Evolutionary conservation across 208 protist species (phyloP).

Genomic region (Herpetomonas samuelpessoai): DNA sequence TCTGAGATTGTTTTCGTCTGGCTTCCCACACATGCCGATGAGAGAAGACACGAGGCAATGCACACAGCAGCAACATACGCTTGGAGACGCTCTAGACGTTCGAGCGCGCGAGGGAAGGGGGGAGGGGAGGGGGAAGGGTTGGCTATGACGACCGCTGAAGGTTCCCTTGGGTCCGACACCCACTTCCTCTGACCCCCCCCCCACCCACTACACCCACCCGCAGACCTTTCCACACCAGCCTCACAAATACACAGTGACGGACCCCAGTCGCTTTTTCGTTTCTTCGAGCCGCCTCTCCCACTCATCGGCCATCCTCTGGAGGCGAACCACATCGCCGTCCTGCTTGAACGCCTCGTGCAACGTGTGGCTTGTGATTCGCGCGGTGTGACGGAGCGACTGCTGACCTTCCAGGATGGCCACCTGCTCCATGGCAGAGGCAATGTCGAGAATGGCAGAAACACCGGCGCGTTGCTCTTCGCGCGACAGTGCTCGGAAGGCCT

Average conservation of each 20-base stretch:
- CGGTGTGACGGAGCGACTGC: slow-evolving; percentile 33
- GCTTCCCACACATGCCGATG: no score
- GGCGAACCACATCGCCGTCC: slow-evolving; percentile 42
- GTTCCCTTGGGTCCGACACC: no score
- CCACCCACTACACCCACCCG: no score
- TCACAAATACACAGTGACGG: slow-evolving; percentile 3
- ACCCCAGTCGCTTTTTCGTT: slow-evolving; percentile 27
- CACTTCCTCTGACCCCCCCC: no score
- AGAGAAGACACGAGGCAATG: no score
- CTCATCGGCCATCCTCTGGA: slow-evolving; percentile 39
- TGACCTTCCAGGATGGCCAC: slow-evolving; percentile 31
- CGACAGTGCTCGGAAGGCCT: slow-evolving; percentile 17
- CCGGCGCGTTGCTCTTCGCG: slow-evolving; percentile 40
- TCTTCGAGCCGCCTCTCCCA: slow-evolving; percentile 37
- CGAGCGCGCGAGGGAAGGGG: no score
- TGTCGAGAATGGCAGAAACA: slow-evolving; percentile 37
- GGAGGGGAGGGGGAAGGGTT: no score
- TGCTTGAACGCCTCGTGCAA: slow-evolving; percentile 42
- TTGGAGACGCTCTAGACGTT: no score
- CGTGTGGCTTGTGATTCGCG: slow-evolving; percentile 37
- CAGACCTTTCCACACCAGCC: no score
- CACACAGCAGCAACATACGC: no score
- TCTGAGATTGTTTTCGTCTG: neutral
- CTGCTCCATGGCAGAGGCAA: slow-evolving; percentile 56
- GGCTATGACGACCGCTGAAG: no score